Conservation (phyloP, 148 eudicot species). For the Rhododendron molle region DNA sequence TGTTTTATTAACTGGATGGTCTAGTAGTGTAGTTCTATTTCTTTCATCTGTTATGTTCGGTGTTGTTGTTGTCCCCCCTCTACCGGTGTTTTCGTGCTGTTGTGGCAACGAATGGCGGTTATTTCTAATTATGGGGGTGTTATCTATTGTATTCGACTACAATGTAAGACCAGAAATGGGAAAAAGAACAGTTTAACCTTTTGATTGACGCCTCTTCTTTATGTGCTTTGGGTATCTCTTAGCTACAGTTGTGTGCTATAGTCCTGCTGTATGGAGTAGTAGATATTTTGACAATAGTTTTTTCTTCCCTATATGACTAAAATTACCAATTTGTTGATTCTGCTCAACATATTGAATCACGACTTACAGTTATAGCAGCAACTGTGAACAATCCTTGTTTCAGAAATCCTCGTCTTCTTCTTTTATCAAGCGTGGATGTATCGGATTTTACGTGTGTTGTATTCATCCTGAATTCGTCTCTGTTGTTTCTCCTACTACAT, state of each 20-base stretch:
- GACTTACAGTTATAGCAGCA: background rate
- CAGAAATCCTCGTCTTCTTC: background rate
- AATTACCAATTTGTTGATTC: background rate
- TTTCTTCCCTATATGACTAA: background rate
- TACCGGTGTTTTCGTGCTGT: slow-evolving; percentile 20
- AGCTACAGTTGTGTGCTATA: background rate
- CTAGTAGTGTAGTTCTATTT: slow-evolving; percentile 22
- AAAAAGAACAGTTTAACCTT: slow-evolving; percentile 24
- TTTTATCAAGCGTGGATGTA: no score
- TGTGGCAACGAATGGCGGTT: slow-evolving; percentile 18
- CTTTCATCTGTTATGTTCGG: slow-evolving; percentile 15
- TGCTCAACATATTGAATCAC: background rate
- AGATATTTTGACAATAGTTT: background rate
- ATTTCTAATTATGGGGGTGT: slow-evolving; percentile 21
- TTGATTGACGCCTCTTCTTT: slow-evolving; percentile 16
- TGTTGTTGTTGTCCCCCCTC: slow-evolving; percentile 25
- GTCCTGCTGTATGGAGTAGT: background rate
- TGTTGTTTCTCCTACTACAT: background rate
- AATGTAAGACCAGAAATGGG: slow-evolving; percentile 22
- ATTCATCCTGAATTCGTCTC: background rate
- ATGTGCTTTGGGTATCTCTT: background rate
- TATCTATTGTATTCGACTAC: slow-evolving; percentile 19
- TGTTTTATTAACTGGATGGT: slow-evolving; percentile 28
- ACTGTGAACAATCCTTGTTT: background rate
- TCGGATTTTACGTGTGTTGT: background rate